Conservation (phyloP, 2,329 filamentous ascomycete genomes). For the Celoporthe dispersa region DNA sequence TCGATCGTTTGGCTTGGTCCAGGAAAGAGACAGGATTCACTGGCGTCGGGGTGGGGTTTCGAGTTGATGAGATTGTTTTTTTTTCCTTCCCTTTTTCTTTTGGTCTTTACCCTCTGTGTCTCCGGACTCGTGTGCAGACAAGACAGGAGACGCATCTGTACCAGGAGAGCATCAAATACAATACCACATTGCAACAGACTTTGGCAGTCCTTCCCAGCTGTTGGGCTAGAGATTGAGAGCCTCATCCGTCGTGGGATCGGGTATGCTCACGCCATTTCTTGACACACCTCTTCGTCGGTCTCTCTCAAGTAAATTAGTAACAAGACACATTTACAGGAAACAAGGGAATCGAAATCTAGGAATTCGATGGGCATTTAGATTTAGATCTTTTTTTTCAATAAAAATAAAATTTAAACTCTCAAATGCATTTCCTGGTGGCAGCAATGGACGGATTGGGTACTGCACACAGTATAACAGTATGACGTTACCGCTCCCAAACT, state of each 20-base stretch:
- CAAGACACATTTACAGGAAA: background rate
- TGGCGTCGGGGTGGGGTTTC: slow-evolving; percentile 26
- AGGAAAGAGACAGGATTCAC: slow-evolving; percentile 23
- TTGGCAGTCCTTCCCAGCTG: background rate
- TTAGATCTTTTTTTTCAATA: background rate
- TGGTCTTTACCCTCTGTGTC: slow-evolving; percentile 11
- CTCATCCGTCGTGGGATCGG: too few species aligned
- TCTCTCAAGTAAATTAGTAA: background rate
- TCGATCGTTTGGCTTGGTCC: slow-evolving; percentile 26
- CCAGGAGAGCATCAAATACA: slow-evolving; percentile 10
- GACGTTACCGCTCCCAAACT: slow-evolving; percentile 8
- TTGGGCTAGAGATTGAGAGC: too few species aligned
- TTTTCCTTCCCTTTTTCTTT: background rate
- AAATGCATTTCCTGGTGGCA: background rate
- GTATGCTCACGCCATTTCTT: background rate
- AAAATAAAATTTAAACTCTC: background rate
- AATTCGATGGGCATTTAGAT: too few species aligned
- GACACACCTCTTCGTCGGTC: too few species aligned
- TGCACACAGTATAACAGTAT: background rate
- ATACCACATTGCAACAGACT: slow-evolving; percentile 13
- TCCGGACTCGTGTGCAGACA: background rate
- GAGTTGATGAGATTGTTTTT: slow-evolving; percentile 24
- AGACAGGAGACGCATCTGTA: background rate
- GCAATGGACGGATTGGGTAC: background rate
- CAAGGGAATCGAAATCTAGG: too few species aligned